phyloP scores from a whole-genome alignment of 2,329 filamentous ascomycete genomes.

The Sporothrix sp. region DNA sequence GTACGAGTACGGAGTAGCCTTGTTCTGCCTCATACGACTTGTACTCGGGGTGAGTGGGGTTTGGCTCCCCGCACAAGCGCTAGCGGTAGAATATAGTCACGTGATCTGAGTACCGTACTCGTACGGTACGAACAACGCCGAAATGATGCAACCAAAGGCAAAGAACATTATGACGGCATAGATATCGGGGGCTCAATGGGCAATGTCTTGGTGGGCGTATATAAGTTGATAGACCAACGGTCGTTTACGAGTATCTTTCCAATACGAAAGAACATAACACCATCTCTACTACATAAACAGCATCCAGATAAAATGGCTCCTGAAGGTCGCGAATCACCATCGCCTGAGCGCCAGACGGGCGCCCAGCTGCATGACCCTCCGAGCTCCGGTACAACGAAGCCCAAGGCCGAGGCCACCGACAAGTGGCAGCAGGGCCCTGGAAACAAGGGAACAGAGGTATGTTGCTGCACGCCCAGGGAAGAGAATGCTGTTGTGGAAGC shows the following conservation, averaged over 20 bases:
- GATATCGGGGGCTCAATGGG: neutral
- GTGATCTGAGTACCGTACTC: too few relatives aligned
- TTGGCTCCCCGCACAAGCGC: neutral
- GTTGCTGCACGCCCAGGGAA: neutral
- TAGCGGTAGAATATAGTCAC: too few relatives aligned
- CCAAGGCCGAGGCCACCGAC: constrained; percentile 45
- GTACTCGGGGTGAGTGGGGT: neutral
- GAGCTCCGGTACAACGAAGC: constrained; percentile 42
- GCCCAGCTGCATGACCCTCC: constrained; percentile 52
- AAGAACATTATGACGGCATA: constrained; percentile 9
- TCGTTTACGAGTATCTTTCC: too few relatives aligned
- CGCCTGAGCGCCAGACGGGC: constrained; percentile 57
- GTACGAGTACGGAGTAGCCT: constrained; percentile 1
- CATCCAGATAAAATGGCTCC: constrained; percentile 46
- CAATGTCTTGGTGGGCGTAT: too few relatives aligned
- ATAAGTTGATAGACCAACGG: too few relatives aligned
- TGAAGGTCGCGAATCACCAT: constrained; percentile 67
- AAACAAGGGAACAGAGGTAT: constrained; percentile 11
- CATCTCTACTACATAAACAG: neutral
- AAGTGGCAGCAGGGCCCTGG: constrained; percentile 15
- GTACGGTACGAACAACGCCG: too few relatives aligned
- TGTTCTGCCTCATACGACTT: neutral
- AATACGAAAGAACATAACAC: too few relatives aligned
- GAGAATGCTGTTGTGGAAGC: constrained; percentile 26
- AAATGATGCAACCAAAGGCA: constrained; percentile 2